Conservation (phyloP, 2,329 filamentous ascomycete species). For the Rutstroemia sp. region DNA sequence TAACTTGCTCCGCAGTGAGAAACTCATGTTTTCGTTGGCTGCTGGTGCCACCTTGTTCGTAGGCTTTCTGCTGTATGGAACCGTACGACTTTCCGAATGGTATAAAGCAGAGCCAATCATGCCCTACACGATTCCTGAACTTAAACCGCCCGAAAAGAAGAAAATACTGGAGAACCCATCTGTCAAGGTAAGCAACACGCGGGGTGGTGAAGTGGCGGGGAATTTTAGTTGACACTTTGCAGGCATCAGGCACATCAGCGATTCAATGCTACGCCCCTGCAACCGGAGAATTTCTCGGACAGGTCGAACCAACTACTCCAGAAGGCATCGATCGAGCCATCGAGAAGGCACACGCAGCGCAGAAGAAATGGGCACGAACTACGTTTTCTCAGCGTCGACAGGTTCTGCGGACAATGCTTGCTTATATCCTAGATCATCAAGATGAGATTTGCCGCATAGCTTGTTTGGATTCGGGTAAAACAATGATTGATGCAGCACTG, state of each 20-base stretch:
- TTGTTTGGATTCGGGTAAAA: slow-evolving; percentile 92
- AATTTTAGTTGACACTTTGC: slow-evolving; percentile 3
- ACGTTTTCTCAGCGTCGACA: slow-evolving; percentile 69
- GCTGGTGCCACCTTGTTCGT: slow-evolving; percentile 17
- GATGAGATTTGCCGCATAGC: slow-evolving; percentile 78
- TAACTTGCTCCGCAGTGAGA: slow-evolving; percentile 12
- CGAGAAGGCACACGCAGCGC: slow-evolving; percentile 64
- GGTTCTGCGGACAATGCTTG: slow-evolving; percentile 74
- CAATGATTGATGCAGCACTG: slow-evolving; percentile 85
- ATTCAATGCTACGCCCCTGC: slow-evolving; percentile 87
- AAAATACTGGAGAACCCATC: slow-evolving; percentile 51
- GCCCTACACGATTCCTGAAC: slow-evolving; percentile 52
- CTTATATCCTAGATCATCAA: slow-evolving; percentile 81
- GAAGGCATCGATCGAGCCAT: slow-evolving; percentile 75
- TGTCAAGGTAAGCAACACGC: slow-evolving; percentile 45
- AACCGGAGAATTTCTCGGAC: slow-evolving; percentile 75
- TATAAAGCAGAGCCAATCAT: slow-evolving; percentile 36
- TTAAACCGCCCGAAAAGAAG: slow-evolving; percentile 52
- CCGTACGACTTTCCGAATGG: slow-evolving; percentile 18
- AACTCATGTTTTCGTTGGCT: slow-evolving; percentile 17
- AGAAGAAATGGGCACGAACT: slow-evolving; percentile 69
- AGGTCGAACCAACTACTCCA: slow-evolving; percentile 67
- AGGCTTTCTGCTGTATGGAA: slow-evolving; percentile 18
- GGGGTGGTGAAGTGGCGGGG: not conserved
- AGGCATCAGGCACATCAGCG: slow-evolving; percentile 54